Base-by-base conservation (phyloP, 768 basidiomycete species). In the Suillus spraguei region DNA sequence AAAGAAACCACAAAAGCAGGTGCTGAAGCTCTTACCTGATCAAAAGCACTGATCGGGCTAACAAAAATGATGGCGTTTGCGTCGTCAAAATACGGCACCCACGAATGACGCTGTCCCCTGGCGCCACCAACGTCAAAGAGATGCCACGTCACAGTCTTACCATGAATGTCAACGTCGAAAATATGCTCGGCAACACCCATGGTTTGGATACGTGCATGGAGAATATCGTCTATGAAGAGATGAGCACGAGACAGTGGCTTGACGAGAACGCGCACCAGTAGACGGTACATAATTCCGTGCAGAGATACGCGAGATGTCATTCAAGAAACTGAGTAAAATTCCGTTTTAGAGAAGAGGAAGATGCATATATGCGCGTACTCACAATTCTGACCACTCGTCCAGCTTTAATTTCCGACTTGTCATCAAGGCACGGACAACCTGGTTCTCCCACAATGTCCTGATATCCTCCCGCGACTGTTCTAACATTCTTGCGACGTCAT, bases 331-430 rank as follows among this genome's bases (percentile, higher is more conserved):
- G 66, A 33, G 24, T 17, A 50, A 36, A 53, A 63, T 39, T n/a
- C 8, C 7, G 38, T 38, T 6, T 67, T 14, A 66, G 62, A 61
- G 59, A 62, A 55, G 39, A 11, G 33, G 56, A 53, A 16, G 42
- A 58, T 28, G 66, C 67, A 70, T 77, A 67, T 68, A 74, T 67
- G 68, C 71, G 24, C 14, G 49, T 36, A 81, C 92, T 74, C 71
- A 94, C 92, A 91, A 95, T 77, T 94, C 92, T 14, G 91, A 87
- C 88, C 92, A 93, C 73, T 95, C 92, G 66, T 94, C 92, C 59
- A 94, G 79, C 69, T 90, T 88, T 56, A 94, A 75, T 63, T 87
- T 86, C 63, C 92, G 82, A 69, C 84, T 87, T 24, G 79, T 78
- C 53, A 92, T 87, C 73, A 94, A 76, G 33, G 81, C 84, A 70